These are phyloP conservation scores for Liquidambar formosana DNA, from an alignment of 164 flowering plant species.

Conservation along the genomic window DNA sequence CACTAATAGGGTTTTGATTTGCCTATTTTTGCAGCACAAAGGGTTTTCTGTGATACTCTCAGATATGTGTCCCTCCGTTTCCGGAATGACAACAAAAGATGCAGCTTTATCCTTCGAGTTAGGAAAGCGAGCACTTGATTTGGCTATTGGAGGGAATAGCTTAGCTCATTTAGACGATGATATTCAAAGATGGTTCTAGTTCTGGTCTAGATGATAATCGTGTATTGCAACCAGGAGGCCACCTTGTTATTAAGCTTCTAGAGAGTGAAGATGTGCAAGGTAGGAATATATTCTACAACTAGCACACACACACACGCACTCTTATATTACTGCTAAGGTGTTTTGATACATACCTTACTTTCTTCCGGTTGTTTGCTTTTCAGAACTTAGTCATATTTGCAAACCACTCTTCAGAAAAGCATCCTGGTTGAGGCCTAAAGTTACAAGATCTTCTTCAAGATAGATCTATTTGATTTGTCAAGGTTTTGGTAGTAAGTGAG, in stretches of 20 bases:
- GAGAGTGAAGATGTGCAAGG: conserved; percentile 87
- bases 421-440: conserved; percentile 93
- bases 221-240: conserved; percentile 67
- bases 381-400: conserved; percentile 69
- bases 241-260: conserved; percentile 84
- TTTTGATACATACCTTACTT: background rate
- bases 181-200: conserved; percentile 12
- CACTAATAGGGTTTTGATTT: no score
- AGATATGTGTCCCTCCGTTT: conserved; percentile 92
- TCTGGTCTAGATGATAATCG: conserved; percentile 35
- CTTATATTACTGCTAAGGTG: background rate
- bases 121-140: conserved; percentile 79
- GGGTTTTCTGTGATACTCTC: conserved; percentile 90
- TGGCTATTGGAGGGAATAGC: conserved; percentile 66
- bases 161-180: conserved; percentile 24
- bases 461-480: conserved; percentile 96
- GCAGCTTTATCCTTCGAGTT: conserved; percentile 80
- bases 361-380: conserved; percentile 15
- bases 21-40: conserved; percentile 50
- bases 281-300: conserved; percentile 17
- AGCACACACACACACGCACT: background rate
- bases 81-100: conserved; percentile 85
- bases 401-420: conserved; percentile 75
- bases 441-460: conserved; percentile 84
- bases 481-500: conserved; percentile 30